These are phyloP conservation scores for Phytophthora pistaciae DNA, from an alignment of 352 stramenopile genomes.

Conservation along the genomic window DNA sequence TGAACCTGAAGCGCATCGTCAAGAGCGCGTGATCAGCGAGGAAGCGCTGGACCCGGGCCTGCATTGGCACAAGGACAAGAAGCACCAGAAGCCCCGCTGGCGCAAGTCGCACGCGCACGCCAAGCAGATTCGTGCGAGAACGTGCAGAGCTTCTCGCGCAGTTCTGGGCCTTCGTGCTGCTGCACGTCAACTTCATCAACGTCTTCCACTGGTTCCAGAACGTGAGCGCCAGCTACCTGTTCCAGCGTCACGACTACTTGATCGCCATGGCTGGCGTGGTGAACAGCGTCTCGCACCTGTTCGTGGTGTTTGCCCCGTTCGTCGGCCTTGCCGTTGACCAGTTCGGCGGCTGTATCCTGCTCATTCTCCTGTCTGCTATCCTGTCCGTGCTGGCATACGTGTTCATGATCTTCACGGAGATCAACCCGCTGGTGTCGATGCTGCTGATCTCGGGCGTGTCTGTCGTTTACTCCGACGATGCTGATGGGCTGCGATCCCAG, in stretches of 20 bases:
- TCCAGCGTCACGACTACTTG: constrained; percentile 86
- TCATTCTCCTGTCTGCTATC: constrained; percentile 75
- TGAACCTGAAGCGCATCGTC: constrained; percentile 66
- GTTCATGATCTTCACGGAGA: constrained; percentile 87
- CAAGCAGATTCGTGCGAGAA: constrained; percentile 70
- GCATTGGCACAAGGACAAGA: constrained; percentile 77
- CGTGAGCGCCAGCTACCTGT: constrained; percentile 89
- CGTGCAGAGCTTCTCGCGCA: constrained; percentile 77
- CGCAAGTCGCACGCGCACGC: constrained; percentile 38
- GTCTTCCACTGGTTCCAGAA: constrained; percentile 95
- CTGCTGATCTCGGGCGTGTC: constrained; percentile 87
- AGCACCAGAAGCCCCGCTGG: constrained; percentile 60
- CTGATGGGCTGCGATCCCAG: constrained; percentile 89
- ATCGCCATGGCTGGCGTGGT: constrained; percentile 87
- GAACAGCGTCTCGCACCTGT: constrained; percentile 80
- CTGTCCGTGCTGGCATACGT: constrained; percentile 83
- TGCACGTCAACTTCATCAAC: constrained; percentile 92
- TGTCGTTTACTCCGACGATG: constrained; percentile 90
- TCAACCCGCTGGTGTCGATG: constrained; percentile 86
- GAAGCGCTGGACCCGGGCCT: constrained; percentile 63
- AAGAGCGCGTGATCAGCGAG: constrained; percentile 63
- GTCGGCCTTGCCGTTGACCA: constrained; percentile 92
- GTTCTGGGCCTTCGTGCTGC: constrained; percentile 87
- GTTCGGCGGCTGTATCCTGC: constrained; percentile 86
- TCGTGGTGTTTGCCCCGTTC: constrained; percentile 89